Conservation (phyloP, 2,329 filamentous ascomycete species). For the Aspergillus viridinutans region DNA sequence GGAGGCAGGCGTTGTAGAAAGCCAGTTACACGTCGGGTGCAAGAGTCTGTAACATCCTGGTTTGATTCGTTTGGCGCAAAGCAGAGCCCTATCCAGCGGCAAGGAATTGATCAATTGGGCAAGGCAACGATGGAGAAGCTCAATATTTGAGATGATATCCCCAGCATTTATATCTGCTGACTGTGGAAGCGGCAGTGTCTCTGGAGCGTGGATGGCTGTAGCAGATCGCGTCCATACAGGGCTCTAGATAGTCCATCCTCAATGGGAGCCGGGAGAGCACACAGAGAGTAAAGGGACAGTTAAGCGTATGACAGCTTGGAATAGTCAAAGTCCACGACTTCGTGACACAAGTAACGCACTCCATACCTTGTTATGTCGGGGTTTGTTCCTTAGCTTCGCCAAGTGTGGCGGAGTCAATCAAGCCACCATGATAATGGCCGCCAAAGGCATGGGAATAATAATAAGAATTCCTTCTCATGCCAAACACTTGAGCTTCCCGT, state of each 20-base stretch:
- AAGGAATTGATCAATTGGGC: neutral
- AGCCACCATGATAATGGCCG: neutral
- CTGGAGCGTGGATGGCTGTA: neutral
- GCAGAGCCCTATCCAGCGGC: neutral
- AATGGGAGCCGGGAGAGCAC: neutral
- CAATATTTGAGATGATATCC: neutral
- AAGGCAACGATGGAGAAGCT: neutral
- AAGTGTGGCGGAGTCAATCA: neutral
- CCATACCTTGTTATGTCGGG: neutral
- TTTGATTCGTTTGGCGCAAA: neutral
- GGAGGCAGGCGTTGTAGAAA: neutral
- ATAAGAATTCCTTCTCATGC: neutral
- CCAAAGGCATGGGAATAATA: no score
- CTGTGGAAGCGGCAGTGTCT: neutral
- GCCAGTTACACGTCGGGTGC: neutral
- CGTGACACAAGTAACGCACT: neutral
- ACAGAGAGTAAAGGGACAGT: neutral
- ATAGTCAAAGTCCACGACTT: neutral
- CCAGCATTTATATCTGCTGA: neutral
- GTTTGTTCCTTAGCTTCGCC: neutral
- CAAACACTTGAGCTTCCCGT: neutral
- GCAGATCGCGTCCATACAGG: neutral
- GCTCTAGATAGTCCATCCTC: neutral
- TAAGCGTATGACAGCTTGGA: neutral
- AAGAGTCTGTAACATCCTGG: neutral